phyloP scores from a whole-genome alignment of 192 early-diverging fungal species.

The Coemansia sp. region DNA sequence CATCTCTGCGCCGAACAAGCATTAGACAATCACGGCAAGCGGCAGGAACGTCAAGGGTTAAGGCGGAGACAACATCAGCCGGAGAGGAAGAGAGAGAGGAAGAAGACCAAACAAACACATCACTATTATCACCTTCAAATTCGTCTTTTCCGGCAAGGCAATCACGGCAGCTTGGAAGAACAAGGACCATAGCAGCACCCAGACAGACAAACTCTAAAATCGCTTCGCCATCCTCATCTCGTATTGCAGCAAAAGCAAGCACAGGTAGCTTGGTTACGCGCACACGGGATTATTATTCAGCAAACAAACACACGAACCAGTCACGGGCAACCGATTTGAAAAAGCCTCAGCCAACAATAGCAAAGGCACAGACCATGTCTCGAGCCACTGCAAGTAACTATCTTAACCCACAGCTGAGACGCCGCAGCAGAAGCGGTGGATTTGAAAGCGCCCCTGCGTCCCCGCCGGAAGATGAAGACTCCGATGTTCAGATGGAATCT shows the following conservation, averaged over 20 bases:
- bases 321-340: not conserved
- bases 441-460: constrained; percentile 31
- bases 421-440: constrained; percentile 50
- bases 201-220: constrained; percentile 1
- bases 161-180: not conserved
- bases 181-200: not conserved
- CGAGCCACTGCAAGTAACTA: constrained; percentile 54
- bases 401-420: constrained; percentile 47
- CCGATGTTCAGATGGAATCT: constrained; percentile 1
- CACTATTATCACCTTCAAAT: not conserved
- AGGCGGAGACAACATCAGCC: not conserved
- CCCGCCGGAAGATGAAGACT: constrained; percentile 13
- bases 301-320: not conserved
- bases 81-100: not conserved
- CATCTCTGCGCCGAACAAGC: constrained; percentile 2
- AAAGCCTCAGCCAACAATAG: constrained; percentile 5
- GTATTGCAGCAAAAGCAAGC: constrained; percentile 4
- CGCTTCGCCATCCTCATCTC: not conserved
- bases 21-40: not conserved
- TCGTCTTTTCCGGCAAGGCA: not conserved
- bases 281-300: not conserved
- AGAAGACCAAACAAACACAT: constrained; percentile 2
- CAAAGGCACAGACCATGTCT: constrained; percentile 38
- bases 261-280: not conserved
- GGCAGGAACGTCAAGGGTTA: not conserved